These are phyloP conservation scores for Clitopilus passeckerianus DNA, from an alignment of 768 basidiomycete species.

Conservation along the genomic window DNA sequence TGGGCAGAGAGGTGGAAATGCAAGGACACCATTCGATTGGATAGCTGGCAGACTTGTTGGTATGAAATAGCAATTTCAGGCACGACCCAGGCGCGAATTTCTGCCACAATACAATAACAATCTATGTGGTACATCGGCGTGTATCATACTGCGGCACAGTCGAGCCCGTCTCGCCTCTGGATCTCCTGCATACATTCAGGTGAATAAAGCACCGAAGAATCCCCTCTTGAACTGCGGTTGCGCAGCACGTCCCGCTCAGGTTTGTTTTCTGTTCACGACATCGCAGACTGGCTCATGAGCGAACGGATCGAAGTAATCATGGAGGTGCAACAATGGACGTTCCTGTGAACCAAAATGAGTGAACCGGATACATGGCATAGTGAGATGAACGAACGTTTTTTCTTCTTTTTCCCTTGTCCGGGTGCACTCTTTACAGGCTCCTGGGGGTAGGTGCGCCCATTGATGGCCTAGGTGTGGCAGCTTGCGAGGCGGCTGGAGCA, in stretches of 20 bases:
- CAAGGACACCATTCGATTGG: slow-evolving; percentile 78
- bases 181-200: no score
- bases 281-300: background rate
- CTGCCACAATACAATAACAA: no score
- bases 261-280: no score
- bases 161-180: no score
- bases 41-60: slow-evolving; percentile 70
- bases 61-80: background rate
- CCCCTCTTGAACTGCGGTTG: no score
- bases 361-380: background rate
- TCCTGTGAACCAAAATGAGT: background rate
- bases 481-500: slow-evolving; percentile 27
- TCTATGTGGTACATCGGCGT: no score
- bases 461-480: slow-evolving; percentile 26
- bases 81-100: background rate
- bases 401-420: slow-evolving; percentile 66
- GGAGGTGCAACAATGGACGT: background rate
- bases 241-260: no score
- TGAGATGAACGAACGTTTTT: slow-evolving; percentile 58
- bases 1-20: slow-evolving; percentile 49
- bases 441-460: slow-evolving; percentile 27
- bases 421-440: slow-evolving; percentile 44
- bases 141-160: no score
- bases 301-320: background rate
- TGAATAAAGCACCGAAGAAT: no score